These are phyloP conservation scores for Hypoxylon sp. DNA, from an alignment of 2,329 filamentous ascomycete genomes.

Conservation along the genomic window DNA sequence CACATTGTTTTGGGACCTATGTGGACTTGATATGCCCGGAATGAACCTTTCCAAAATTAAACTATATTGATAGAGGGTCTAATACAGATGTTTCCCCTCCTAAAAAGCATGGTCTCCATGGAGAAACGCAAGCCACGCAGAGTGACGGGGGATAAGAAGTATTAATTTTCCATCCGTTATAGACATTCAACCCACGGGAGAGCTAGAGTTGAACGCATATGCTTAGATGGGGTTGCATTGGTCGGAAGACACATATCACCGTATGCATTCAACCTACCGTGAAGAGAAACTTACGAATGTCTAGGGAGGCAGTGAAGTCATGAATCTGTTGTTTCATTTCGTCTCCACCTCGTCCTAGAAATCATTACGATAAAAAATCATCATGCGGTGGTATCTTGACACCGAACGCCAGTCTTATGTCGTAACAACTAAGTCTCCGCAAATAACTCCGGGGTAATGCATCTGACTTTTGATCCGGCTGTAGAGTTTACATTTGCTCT, in stretches of 20 bases:
- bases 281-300: slow-evolving; percentile 1
- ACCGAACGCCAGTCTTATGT: slow-evolving; percentile 28
- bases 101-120: slow-evolving; percentile 63
- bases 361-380: slow-evolving; percentile 21
- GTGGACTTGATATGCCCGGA: not conserved
- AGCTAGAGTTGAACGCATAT: slow-evolving; percentile 67
- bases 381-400: slow-evolving; percentile 35
- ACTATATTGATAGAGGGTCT: slow-evolving; percentile 10
- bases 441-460: not conserved
- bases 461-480: slow-evolving; percentile 1
- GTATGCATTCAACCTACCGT: slow-evolving; percentile 18
- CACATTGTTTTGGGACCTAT: not conserved
- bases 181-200: slow-evolving; percentile 68
- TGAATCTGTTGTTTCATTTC: slow-evolving; percentile 10
- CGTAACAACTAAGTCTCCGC: not conserved
- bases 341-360: slow-evolving; percentile 45
- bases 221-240: slow-evolving; percentile 63
- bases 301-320: not conserved
- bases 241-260: slow-evolving; percentile 16
- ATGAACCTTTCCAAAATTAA: not conserved
- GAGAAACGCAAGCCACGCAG: slow-evolving; percentile 67
- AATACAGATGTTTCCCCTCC: slow-evolving; percentile 59
- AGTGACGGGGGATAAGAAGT: slow-evolving; percentile 63
- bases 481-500: slow-evolving; percentile 33
- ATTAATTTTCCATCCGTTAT: slow-evolving; percentile 69